These are phyloP conservation scores for Geotrichum ghanense DNA, from an alignment of 805 yeast genomes.

Conservation along the genomic window DNA sequence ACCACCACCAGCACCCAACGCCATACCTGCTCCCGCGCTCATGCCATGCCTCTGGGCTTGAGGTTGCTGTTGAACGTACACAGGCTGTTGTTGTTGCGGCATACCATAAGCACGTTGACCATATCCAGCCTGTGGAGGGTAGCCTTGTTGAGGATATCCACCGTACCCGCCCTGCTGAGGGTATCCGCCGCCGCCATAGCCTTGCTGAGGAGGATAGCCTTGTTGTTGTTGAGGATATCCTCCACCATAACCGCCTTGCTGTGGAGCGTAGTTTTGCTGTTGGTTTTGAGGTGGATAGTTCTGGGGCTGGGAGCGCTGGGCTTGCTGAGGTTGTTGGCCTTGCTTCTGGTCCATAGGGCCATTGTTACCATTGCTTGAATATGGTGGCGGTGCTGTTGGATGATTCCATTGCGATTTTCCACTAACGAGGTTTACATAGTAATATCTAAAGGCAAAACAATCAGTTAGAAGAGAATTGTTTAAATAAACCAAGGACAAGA, in stretches of 20 bases:
- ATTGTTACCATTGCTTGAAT: neutral
- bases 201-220: neutral
- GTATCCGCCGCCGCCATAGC: neutral
- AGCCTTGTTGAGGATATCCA: no score
- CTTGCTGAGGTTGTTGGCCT: neutral
- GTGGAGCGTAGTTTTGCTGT: neutral
- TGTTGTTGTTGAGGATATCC: neutral
- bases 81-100: neutral
- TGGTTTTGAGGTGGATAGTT: neutral
- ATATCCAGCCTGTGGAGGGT: neutral
- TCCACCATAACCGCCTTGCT: neutral
- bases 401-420: neutral
- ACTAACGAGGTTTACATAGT: neutral
- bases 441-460: neutral
- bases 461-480: no score
- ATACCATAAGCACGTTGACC: neutral
- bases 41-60: neutral
- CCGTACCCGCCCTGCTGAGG: neutral
- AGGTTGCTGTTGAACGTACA: neutral
- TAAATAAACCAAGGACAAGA: neutral
- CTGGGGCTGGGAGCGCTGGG: neutral
- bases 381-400: slow-evolving; percentile 1
- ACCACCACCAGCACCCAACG: slow-evolving; percentile 2
- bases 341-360: neutral
- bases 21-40: neutral